These are phyloP conservation scores for Adansonia rubrostipa DNA, from an alignment of 441 rosid species.

Conservation along the genomic window DNA sequence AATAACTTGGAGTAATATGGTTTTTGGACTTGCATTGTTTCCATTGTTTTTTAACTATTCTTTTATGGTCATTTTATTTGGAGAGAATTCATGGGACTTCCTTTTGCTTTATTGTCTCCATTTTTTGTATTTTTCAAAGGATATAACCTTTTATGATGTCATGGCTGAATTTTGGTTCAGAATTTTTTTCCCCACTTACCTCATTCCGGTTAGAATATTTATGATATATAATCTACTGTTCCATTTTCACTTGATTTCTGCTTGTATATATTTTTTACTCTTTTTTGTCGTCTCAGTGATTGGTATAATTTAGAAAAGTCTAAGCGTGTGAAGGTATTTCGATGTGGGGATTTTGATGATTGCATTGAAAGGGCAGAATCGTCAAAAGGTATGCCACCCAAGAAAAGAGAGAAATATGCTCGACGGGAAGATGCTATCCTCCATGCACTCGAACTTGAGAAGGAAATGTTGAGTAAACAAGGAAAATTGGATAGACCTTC, in stretches of 20 bases:
- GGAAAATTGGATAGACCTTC: conserved; percentile 43
- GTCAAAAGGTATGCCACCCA: conserved; percentile 73
- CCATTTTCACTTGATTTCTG: neutral
- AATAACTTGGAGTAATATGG: neutral
- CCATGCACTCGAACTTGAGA: conserved; percentile 98
- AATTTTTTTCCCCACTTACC: neutral
- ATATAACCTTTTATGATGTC: no score
- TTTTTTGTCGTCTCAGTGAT: conserved; percentile 60
- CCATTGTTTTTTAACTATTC: neutral
- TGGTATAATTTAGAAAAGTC: conserved; percentile 99
- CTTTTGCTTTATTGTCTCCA: neutral
- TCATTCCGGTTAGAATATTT: neutral
- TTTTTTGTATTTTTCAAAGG: neutral
- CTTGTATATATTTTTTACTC: neutral
- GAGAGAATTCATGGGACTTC: neutral
- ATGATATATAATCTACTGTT: neutral
- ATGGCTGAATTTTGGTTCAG: neutral
- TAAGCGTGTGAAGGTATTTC: conserved; percentile 94
- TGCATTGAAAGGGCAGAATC: conserved; percentile 92
- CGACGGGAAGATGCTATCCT: conserved; percentile 99
- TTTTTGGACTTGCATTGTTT: neutral
- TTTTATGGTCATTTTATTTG: neutral
- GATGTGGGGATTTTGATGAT: conserved; percentile 98
- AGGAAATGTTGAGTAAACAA: conserved; percentile 62
- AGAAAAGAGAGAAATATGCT: conserved; percentile 98